Base-by-base conservation (phyloP, 1,139 yeast genomes). In the Nakaseomyces bracarensis region DNA sequence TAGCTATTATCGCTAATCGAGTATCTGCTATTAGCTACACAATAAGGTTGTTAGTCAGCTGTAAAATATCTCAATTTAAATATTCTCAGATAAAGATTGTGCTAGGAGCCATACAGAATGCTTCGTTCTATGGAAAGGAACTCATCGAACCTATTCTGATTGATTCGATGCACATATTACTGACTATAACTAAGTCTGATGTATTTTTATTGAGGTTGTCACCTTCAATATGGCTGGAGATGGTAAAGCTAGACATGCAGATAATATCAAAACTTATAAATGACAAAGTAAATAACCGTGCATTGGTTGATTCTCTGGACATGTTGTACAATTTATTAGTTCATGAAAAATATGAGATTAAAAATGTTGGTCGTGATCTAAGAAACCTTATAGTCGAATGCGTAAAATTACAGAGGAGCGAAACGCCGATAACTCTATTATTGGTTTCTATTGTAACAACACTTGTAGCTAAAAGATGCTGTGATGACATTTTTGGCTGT, bases 21-120 rank as follows among this genome's bases (percentile, higher is more conserved):
- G 54, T 77, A 15, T 57, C 68, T 2, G 59, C 61, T 19, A 70
- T 72, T 0, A 65, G 78, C 0, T 65, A 64, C 29, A 53, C 66
- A 5, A 21, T 59, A 20, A 46, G 65, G 33, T 36, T 60, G 9
- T 47, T 59, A 20, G 45, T 60, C 10, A 61, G 58, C 34, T 58
- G 54, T 42, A 46, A 49, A 10, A 43, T 49, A 20, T 15, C 41
- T 3, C 44, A 52, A 25, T 50, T 57, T 27, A 56, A 53, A 41
- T 22, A 46, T 14, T 58, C 54, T 41, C 53, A 58, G 4, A 18
- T 55, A 11, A 52, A 52, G 36, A 40, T 51, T 20, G 38, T 54
- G 9, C 14, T 57, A 11, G 41, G 50, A n/a, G 46, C 51, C 15
- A 38, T 60, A 3, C 60, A 61, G 1, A 55, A 50, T 29, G 41